A percentile compares a stretch with the other conserved stretches of the same genome.
phyloP scores from a whole-genome alignment of 2,329 filamentous ascomycete genomes.

The Colletotrichum shisoi region DNA sequence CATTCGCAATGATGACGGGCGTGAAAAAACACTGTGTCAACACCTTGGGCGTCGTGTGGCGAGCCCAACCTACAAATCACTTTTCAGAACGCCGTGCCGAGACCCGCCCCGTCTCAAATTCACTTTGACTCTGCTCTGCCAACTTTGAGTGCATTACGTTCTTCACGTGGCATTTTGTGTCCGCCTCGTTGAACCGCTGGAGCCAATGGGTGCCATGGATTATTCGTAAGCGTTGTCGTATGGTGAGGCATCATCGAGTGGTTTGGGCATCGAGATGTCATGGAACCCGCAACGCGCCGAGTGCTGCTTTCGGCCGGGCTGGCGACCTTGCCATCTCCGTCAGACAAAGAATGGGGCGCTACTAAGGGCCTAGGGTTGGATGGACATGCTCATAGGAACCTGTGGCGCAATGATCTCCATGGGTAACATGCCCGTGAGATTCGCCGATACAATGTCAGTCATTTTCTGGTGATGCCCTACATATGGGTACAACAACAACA shows the following conservation, averaged over 20 bases:
- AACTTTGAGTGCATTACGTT: conserved; percentile 10
- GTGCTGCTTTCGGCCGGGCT: conserved; percentile 26
- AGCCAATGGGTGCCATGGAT: conserved; percentile 12
- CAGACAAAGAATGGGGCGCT: conserved; percentile 27
- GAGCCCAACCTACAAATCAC: conserved; percentile 4
- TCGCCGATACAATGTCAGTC: conserved; percentile 1
- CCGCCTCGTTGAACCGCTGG: conserved; percentile 14
- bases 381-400: conserved; percentile 7
- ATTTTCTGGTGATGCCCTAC: conserved; percentile 3
- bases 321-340: not conserved
- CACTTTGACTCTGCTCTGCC: conserved; percentile 30
- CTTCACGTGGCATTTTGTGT: conserved; percentile 22
- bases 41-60: conserved; percentile 21
- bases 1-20: conserved; percentile 13
- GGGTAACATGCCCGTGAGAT: conserved; percentile 12
- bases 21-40: not conserved
- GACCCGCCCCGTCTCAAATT: conserved; percentile 9
- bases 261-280: conserved; percentile 16
- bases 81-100: not conserved
- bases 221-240: not conserved
- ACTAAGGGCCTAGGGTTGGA: conserved; percentile 21
- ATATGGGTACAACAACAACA: not conserved
- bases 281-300: conserved; percentile 17
- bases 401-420: conserved; percentile 23
- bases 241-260: not conserved